Evolutionary conservation across 2,329 filamentous ascomycete genomes (phyloP).

Genomic region (Aspergillus ruber): DNA sequence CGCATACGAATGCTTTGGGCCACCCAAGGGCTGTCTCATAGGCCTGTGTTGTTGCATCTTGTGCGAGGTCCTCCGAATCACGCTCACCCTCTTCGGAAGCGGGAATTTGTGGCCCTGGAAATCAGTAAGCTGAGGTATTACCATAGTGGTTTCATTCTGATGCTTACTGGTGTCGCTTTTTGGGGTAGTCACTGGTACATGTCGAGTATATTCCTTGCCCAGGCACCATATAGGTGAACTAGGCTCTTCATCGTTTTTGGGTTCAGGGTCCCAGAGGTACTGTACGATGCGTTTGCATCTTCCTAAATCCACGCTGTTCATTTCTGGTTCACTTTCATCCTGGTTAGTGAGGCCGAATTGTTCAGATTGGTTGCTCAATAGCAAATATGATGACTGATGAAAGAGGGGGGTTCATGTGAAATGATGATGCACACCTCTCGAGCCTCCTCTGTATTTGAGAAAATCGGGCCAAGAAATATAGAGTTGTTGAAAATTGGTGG

Average conservation of each 20-base stretch:
- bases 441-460: too few species aligned
- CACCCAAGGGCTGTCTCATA: constrained; percentile 50
- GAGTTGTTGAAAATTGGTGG: background rate
- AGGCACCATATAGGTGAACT: constrained; percentile 80
- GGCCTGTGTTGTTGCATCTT: constrained; percentile 2
- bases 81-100: background rate
- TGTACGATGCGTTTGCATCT: constrained; percentile 78
- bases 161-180: background rate
- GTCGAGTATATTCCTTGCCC: constrained; percentile 50
- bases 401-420: too few species aligned
- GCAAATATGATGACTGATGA: too few species aligned
- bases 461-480: background rate
- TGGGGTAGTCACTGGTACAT: background rate
- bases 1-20: constrained; percentile 78
- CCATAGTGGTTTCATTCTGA: background rate
- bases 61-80: background rate
- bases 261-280: constrained; percentile 87
- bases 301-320: constrained; percentile 67
- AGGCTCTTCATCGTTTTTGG: constrained; percentile 65
- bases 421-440: too few species aligned
- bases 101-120: background rate
- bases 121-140: background rate
- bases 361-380: background rate
- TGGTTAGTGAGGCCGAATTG: background rate
- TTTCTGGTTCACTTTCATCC: constrained; percentile 20